These are phyloP conservation scores for Gymnopus androsaceus DNA, from an alignment of 1,284 basidiomycete genomes.

Conservation along the genomic window DNA sequence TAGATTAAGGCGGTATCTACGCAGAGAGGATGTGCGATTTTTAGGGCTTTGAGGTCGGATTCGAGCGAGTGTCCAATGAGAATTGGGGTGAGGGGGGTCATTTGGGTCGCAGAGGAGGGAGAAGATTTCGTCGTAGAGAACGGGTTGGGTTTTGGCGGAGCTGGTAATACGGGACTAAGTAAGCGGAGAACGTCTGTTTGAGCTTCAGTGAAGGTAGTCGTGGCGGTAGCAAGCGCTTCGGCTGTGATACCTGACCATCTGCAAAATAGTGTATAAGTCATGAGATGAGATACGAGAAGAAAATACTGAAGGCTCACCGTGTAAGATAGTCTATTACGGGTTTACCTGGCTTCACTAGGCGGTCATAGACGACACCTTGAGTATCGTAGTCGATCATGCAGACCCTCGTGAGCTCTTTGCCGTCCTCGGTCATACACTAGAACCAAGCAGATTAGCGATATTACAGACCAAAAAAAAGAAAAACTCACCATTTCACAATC, in stretches of 20 bases:
- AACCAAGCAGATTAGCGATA: constrained; percentile 10
- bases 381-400: constrained; percentile 79
- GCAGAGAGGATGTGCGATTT: constrained; percentile 79
- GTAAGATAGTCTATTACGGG: constrained; percentile 88
- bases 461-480: not conserved
- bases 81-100: constrained; percentile 77
- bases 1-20: constrained; percentile 89
- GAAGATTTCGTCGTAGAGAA: constrained; percentile 28
- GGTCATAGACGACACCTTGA: constrained; percentile 77
- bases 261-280: no score
- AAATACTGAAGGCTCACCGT: constrained; percentile 55
- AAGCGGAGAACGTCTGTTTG: constrained; percentile 68
- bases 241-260: constrained; percentile 92
- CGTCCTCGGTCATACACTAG: constrained; percentile 83
- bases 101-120: constrained; percentile 39
- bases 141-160: constrained; percentile 43
- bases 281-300: not conserved
- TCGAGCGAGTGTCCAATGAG: constrained; percentile 94
- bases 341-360: constrained; percentile 82
- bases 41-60: constrained; percentile 84
- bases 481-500: constrained; percentile 91
- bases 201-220: constrained; percentile 74
- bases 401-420: constrained; percentile 83
- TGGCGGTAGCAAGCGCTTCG: constrained; percentile 65
- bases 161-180: constrained; percentile 41